Conservation (phyloP, 805 yeast genomes). For the Saturnispora ahearnii region DNA sequence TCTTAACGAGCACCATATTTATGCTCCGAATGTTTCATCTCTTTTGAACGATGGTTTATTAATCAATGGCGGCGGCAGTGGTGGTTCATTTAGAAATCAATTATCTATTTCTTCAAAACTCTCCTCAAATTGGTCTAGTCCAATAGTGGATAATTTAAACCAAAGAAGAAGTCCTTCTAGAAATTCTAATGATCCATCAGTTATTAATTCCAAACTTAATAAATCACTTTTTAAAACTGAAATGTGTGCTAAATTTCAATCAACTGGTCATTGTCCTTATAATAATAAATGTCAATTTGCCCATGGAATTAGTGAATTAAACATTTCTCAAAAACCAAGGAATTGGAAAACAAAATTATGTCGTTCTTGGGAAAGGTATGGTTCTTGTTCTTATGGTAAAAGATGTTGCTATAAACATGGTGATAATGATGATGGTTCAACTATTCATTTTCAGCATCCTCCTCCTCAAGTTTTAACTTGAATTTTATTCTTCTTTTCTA, state of each 20-base stretch:
- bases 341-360: slow-evolving; percentile 91
- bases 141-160: background rate
- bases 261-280: slow-evolving; percentile 71
- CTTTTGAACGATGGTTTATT: background rate
- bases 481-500: too few species aligned
- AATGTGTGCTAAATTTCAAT: slow-evolving; percentile 69
- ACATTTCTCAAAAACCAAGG: slow-evolving; percentile 59
- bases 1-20: background rate
- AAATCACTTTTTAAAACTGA: slow-evolving; percentile 71
- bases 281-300: slow-evolving; percentile 93
- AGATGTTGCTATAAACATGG: slow-evolving; percentile 91
- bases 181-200: background rate
- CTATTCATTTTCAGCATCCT: slow-evolving; percentile 2
- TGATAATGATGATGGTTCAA: slow-evolving; percentile 23
- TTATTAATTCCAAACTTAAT: slow-evolving; percentile 12
- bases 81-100: background rate
- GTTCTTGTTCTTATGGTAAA: slow-evolving; percentile 80
- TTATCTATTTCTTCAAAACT: background rate
- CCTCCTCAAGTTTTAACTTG: slow-evolving; percentile 2
- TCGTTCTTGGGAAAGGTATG: slow-evolving; percentile 75
- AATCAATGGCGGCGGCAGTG: background rate
- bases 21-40: background rate
- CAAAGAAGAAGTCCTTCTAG: background rate
- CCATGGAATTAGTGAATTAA: slow-evolving; percentile 74
- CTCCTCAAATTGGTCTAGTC: background rate